Base-by-base conservation (phyloP, 371 early-diverging fungal species). In the Lichtheimia hyalospora region DNA sequence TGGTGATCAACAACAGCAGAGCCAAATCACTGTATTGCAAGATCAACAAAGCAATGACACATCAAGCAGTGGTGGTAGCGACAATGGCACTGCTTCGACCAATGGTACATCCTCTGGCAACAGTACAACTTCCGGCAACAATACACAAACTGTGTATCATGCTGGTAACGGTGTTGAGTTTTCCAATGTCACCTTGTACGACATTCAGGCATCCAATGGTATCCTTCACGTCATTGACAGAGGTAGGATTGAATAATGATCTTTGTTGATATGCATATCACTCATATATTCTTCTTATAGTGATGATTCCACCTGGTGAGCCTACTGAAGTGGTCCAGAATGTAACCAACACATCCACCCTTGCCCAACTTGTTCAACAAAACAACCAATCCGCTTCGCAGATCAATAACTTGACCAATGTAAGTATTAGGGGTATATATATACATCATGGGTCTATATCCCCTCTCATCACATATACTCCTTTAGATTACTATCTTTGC, bases 401-500 rank as follows among this genome's bases (percentile, higher is more conserved):
- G 20, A 56, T 74, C 18, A 65, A 74, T 27, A 57, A 53, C 27
- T 49, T 53, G 4, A 62, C 41, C 23, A 77, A 77, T 21, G 76
- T 75, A 61, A 62, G 66, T 60, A 40, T n/a, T 43, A 10, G 5
- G 10, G 48, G 24, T 3, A 14, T 21, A 53, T 34, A 53, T 10
- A 7, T 4, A 28, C 4, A 13, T 20, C 5, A 23, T 14, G 20
- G 16, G 6, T 53, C 5, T 12, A 51, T n/a, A n/a, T n/a, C n/a
- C n/a, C n/a, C n/a, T n/a, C n/a, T n/a, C 39, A 51, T 16, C 5
- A 21, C 25, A 15, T 5, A 44, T 23, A 15, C 20, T 55, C 13
- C 18, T n/a, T 16, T 58, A 74, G 75, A 68, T 73, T 13, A 78
- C 78, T 14, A 48, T 74, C 24, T 67, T 78, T 64, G 69, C 67